Percentiles rank a stretch among this genome's conserved stretches.
phyloP scores from a whole-genome alignment of 352 stramenopile species.

The Phytophthora macrochlamydospora region DNA sequence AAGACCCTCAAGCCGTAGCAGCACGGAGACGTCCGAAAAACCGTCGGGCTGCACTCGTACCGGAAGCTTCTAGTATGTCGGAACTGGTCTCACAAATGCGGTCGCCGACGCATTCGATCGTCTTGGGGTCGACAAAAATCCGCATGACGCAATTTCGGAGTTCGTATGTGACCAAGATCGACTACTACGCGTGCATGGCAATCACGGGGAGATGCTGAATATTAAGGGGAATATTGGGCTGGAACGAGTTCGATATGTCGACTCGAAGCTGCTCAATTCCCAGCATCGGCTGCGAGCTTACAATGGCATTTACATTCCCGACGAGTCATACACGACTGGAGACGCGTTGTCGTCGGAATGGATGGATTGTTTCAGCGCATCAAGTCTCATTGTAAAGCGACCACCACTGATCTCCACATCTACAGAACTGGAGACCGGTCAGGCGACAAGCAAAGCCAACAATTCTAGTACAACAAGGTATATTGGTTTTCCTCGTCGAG shows the following conservation, averaged over 20 bases:
- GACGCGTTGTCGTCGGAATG: constrained; percentile 77
- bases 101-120: constrained; percentile 43
- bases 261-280: constrained; percentile 66
- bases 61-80: constrained; percentile 25
- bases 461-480: constrained; percentile 7
- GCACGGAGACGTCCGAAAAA: constrained; percentile 33
- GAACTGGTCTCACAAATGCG: constrained; percentile 49
- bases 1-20: constrained; percentile 45
- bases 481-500: background rate
- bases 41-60: constrained; percentile 49
- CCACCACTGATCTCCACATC: background rate
- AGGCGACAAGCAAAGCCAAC: background rate
- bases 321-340: constrained; percentile 63
- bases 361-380: constrained; percentile 78
- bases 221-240: constrained; percentile 85
- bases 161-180: constrained; percentile 84
- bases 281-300: constrained; percentile 67
- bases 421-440: background rate
- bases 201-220: constrained; percentile 84
- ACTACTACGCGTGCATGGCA: constrained; percentile 86
- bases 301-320: constrained; percentile 76
- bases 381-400: constrained; percentile 29
- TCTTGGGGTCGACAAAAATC: constrained; percentile 77
- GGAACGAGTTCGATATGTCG: constrained; percentile 75
- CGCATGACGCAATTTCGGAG: constrained; percentile 83